Percentiles rank a stretch among this genome's conserved stretches.
These are phyloP conservation scores for Candolleomyces eurysporus DNA, from an alignment of 768 basidiomycete genomes.

Conservation along the genomic window DNA sequence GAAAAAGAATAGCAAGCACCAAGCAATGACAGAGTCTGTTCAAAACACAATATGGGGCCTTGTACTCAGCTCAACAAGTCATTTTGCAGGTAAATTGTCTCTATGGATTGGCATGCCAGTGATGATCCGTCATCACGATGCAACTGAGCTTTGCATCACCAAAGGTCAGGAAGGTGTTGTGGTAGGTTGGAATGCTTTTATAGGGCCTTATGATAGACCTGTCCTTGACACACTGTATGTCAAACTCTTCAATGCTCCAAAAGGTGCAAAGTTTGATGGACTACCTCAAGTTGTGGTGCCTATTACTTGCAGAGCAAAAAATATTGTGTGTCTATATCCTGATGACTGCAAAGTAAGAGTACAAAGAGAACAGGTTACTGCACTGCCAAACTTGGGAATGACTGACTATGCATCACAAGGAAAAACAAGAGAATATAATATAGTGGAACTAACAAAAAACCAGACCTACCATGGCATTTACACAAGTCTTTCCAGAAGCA, in stretches of 20 bases:
- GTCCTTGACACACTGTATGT: constrained; percentile 30
- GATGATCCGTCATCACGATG: constrained; percentile 27
- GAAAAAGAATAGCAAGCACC: background rate
- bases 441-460: constrained; percentile 23
- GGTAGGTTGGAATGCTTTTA: constrained; percentile 20
- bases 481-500: constrained; percentile 26
- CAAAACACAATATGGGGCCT: too few relatives aligned
- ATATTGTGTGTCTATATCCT: constrained; percentile 18
- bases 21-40: constrained; percentile 22
- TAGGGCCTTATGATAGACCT: constrained; percentile 10
- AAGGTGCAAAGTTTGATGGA: constrained; percentile 19
- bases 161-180: too few relatives aligned
- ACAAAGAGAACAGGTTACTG: constrained; percentile 20
- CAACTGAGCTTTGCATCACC: constrained; percentile 31
- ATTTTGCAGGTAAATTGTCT: constrained; percentile 24
- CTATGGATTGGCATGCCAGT: constrained; percentile 32
- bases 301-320: constrained; percentile 24
- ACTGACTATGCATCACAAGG: constrained; percentile 35
- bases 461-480: constrained; percentile 22
- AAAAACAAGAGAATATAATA: constrained; percentile 24
- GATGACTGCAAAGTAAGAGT: constrained; percentile 15
- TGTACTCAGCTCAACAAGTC: constrained; percentile 8
- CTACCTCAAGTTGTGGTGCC: too few relatives aligned
- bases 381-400: constrained; percentile 29
- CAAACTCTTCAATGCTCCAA: constrained; percentile 21